Conservation (phyloP, 495 filamentous ascomycete species). For the Darksidea phi region DNA sequence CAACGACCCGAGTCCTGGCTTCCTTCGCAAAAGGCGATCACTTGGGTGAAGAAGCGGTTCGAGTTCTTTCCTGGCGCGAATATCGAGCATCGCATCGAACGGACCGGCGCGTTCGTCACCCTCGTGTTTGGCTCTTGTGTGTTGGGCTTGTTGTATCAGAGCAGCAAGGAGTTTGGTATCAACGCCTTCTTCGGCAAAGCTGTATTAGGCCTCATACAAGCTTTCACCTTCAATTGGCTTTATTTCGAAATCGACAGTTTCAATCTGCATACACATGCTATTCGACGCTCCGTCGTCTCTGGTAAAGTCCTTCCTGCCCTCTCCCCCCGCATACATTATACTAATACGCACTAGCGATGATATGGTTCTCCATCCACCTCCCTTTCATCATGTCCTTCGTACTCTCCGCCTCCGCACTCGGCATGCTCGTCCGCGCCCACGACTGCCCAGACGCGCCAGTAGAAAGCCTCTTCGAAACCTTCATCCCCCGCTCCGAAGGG, state of each 20-base stretch:
- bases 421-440: slow-evolving; percentile 54
- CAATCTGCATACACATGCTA: slow-evolving; percentile 57
- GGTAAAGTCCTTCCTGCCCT: slow-evolving; percentile 35
- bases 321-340: not conserved
- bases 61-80: slow-evolving; percentile 57
- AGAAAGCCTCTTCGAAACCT: slow-evolving; percentile 49
- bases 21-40: slow-evolving; percentile 20
- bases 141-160: slow-evolving; percentile 58
- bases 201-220: slow-evolving; percentile 55
- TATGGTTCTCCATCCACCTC: slow-evolving; percentile 50
- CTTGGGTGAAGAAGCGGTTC: slow-evolving; percentile 45
- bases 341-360: slow-evolving; percentile 36
- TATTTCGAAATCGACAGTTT: slow-evolving; percentile 62
- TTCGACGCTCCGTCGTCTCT: slow-evolving; percentile 49
- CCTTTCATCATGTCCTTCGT: slow-evolving; percentile 61
- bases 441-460: slow-evolving; percentile 49
- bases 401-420: slow-evolving; percentile 53
- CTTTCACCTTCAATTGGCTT: slow-evolving; percentile 62
- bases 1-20: slow-evolving; percentile 37
- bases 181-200: slow-evolving; percentile 64
- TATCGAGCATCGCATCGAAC: slow-evolving; percentile 60
- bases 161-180: slow-evolving; percentile 47
- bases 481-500: slow-evolving; percentile 45
- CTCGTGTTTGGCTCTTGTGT: slow-evolving; percentile 62
- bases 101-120: slow-evolving; percentile 60